Percentiles rank a stretch among this genome's conserved stretches.
Evolutionary conservation across 306 rosid species (phyloP).

Genomic region (Acmispon strigosus): DNA sequence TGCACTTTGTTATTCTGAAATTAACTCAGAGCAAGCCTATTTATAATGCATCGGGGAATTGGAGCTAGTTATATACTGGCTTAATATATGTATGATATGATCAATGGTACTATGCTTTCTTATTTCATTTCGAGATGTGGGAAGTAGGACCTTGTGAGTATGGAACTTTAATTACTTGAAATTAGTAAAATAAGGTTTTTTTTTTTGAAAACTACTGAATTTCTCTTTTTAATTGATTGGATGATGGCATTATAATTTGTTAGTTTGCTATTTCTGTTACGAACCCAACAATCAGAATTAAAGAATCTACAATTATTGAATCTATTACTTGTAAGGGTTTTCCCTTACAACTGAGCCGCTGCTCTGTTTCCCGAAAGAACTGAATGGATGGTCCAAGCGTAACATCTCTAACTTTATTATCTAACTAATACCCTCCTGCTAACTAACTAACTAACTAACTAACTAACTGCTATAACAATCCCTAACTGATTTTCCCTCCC

Average conservation of each 20-base stretch:
- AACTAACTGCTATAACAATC: no score
- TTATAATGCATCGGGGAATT: background rate
- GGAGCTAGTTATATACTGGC: background rate
- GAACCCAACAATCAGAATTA: no score
- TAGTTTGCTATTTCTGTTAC: background rate
- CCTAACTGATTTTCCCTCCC: no score
- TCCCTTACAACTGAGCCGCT: no score
- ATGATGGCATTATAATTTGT: background rate
- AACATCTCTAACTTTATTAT: no score
- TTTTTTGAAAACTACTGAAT: background rate
- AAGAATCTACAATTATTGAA: no score
- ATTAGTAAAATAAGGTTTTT: background rate
- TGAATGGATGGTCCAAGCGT: no score
- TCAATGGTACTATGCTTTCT: background rate
- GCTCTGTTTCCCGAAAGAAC: no score
- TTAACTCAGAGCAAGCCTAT: background rate
- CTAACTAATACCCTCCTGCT: no score
- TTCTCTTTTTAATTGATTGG: background rate
- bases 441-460: no score
- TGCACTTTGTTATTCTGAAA: constrained; percentile 1
- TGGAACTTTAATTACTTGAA: background rate
- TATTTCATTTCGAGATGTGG: background rate
- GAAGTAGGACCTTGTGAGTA: background rate
- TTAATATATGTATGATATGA: background rate
- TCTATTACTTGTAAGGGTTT: no score